These are phyloP conservation scores for Pestalotiopsis sp. DNA, from an alignment of 2,329 filamentous ascomycete species.

Conservation along the genomic window DNA sequence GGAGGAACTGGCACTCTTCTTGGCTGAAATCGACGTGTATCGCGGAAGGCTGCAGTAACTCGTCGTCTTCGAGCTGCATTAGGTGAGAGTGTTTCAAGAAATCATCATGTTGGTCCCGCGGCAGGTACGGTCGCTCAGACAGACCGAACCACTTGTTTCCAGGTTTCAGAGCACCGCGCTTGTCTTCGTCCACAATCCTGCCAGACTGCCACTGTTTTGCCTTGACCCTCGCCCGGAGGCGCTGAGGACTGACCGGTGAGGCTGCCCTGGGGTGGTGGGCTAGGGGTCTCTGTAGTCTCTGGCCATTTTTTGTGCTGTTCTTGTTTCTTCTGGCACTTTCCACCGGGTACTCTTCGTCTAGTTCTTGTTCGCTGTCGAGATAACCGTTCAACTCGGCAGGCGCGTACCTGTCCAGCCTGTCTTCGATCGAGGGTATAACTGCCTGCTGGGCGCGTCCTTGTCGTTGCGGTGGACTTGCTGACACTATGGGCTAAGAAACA, in stretches of 20 bases:
- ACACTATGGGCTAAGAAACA: no score
- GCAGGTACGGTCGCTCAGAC: constrained; percentile 27
- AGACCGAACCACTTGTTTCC: constrained; percentile 23
- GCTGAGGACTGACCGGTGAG: constrained; percentile 19
- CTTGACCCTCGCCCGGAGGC: constrained; percentile 24
- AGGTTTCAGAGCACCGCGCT: not conserved
- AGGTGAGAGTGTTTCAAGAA: constrained; percentile 19
- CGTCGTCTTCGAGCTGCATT: constrained; percentile 14
- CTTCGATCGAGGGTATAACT: not conserved
- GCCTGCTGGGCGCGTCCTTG: not conserved
- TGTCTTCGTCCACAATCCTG: constrained; percentile 18
- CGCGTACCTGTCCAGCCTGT: not conserved
- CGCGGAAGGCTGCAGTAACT: constrained; percentile 16
- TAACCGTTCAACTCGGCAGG: not conserved
- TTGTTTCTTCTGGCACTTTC: not conserved
- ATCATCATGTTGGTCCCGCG: constrained; percentile 19
- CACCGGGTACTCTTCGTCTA: not conserved
- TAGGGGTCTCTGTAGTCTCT: not conserved
- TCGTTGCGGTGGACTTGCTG: not conserved
- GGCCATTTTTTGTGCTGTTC: not conserved
- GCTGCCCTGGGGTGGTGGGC: not conserved
- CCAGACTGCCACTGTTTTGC: constrained; percentile 31
- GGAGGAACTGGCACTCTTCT: constrained; percentile 27
- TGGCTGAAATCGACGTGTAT: constrained; percentile 33
- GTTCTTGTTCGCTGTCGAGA: not conserved